Conservation (phyloP, 1,284 basidiomycete species). For the Fomitopsis palustris region DNA sequence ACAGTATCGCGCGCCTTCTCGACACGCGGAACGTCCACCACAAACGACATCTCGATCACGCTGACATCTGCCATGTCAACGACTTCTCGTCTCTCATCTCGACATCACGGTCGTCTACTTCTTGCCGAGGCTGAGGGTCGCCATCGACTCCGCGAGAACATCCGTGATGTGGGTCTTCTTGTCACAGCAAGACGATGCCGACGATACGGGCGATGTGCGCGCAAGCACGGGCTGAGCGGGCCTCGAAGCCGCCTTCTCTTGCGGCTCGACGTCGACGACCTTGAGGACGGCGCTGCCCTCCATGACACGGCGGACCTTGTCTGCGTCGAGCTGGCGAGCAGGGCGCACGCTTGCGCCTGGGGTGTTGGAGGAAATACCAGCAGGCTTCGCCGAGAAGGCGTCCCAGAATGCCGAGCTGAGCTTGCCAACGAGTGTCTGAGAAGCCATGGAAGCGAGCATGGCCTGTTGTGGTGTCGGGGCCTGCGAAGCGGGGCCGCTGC, state of each 20-base stretch:
- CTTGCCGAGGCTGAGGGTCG: conserved; percentile 31
- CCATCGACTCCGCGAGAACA: conserved; percentile 62
- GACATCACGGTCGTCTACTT: conserved; percentile 1
- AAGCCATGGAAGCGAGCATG: conserved; percentile 63
- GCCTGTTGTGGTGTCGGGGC: conserved; percentile 38
- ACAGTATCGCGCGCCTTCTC: too few species aligned
- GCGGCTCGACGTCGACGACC: conserved; percentile 66
- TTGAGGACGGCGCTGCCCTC: conserved; percentile 73
- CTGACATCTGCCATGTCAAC: neutral
- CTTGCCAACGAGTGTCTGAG: conserved; percentile 64
- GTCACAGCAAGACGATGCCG: conserved; percentile 3
- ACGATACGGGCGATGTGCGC: conserved; percentile 2
- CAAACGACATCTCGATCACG: neutral
- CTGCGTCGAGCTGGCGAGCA: conserved; percentile 52
- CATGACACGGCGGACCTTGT: conserved; percentile 73
- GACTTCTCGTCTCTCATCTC: too few species aligned
- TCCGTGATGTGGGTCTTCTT: conserved; percentile 32
- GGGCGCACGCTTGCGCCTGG: conserved; percentile 12
- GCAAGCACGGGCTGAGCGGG: neutral
- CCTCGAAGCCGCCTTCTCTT: conserved; percentile 2
- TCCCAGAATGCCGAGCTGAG: conserved; percentile 78
- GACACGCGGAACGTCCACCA: too few species aligned
- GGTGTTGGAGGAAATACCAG: conserved; percentile 20
- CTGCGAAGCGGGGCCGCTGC: conserved; percentile 15
- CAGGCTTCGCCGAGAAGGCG: conserved; percentile 56